Base-by-base conservation (phyloP, 2,329 filamentous ascomycete species). In the Apiospora saccharicola region DNA sequence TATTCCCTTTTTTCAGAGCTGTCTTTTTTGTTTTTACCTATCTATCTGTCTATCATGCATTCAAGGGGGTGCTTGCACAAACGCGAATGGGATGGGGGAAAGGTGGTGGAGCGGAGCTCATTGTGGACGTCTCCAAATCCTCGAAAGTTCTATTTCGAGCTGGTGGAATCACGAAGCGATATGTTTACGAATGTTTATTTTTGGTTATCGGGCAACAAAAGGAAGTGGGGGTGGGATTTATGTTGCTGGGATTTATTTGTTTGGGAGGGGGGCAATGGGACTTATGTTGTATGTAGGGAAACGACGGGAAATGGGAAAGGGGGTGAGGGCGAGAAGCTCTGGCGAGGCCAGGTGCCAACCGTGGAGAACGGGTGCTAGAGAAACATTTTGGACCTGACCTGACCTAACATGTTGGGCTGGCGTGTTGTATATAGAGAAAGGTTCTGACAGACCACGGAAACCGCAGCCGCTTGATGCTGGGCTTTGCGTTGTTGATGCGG, bases 131-230 rank as follows among this genome's bases (percentile, higher is more conserved):
- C 67, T 69, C 47, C 47, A 47, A 47, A 30, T 69, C 24, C 67
- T 49, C 67, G 67, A 69, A 26, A n/a, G 26, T 30, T 41, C 10
- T 41, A 69, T 49, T 34, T 69, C 24, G 67, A 69, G 67, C 67
- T 69, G 67, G 67, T 69, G 67, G 67, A 49, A 49, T 47, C 47
- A 69, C 67, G 67, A 49, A 69, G 30, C 67, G 67, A 69, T 37
- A 64, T 69, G 67, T 49, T 69, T 69, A 49, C 47, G 67, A 69
- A 46, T 69, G 26, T 49, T 46, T 46, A 34, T 34, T 47, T 44
- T 44, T 46, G 44, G 19, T 34, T 44, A 49, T 34, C 34, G 34
- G 67, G 67, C 16, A 41, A 49, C 37, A 69, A 46, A 69, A 69
- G 22, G 57, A 16, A 64, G 26, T n/a, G 6, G 44, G 24, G 43